phyloP scores from a whole-genome alignment of 768 basidiomycete species.

The Boletus pseudo-olivaceus region DNA sequence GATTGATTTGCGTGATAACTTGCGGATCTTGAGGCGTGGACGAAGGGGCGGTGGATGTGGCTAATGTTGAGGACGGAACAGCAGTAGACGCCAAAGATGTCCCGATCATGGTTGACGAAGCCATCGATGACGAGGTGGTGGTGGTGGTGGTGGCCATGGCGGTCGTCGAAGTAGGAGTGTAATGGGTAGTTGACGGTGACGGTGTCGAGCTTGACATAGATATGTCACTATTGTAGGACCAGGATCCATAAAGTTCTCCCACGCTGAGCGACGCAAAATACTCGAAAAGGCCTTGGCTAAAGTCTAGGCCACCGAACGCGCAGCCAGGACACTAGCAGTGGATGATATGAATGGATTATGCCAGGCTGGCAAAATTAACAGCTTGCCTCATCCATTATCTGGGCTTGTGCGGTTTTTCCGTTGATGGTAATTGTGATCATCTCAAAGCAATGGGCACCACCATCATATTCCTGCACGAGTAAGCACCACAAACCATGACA shows the following conservation, averaged over 20 bases:
- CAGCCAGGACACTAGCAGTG: slow-evolving; percentile 39
- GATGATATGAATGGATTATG: not conserved
- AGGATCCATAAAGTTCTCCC: slow-evolving; percentile 40
- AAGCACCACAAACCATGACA: not conserved
- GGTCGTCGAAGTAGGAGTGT: slow-evolving; percentile 18
- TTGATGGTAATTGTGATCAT: slow-evolving; percentile 40
- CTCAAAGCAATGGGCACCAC: slow-evolving; percentile 41
- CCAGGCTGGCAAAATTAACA: not conserved
- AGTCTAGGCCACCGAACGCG: slow-evolving; percentile 40
- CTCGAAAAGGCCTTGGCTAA: slow-evolving; percentile 44
- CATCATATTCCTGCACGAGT: slow-evolving; percentile 36
- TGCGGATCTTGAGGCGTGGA: slow-evolving; percentile 20
- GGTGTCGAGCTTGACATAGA: slow-evolving; percentile 19
- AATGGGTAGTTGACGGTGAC: slow-evolving; percentile 19
- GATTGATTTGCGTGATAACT: slow-evolving; percentile 19
- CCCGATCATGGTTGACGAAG: slow-evolving; percentile 7
- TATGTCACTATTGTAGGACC: slow-evolving; percentile 35
- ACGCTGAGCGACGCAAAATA: slow-evolving; percentile 33
- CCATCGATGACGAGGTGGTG: slow-evolving; percentile 7
- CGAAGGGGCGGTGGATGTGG: slow-evolving; percentile 10
- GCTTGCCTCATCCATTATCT: slow-evolving; percentile 43
- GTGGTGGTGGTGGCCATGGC: slow-evolving; percentile 1
- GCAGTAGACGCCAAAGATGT: slow-evolving; percentile 8
- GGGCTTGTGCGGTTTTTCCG: slow-evolving; percentile 38
- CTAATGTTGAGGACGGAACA: slow-evolving; percentile 8